Conservation (phyloP, 1,139 yeast species). For the Yamadazyma sp. region DNA sequence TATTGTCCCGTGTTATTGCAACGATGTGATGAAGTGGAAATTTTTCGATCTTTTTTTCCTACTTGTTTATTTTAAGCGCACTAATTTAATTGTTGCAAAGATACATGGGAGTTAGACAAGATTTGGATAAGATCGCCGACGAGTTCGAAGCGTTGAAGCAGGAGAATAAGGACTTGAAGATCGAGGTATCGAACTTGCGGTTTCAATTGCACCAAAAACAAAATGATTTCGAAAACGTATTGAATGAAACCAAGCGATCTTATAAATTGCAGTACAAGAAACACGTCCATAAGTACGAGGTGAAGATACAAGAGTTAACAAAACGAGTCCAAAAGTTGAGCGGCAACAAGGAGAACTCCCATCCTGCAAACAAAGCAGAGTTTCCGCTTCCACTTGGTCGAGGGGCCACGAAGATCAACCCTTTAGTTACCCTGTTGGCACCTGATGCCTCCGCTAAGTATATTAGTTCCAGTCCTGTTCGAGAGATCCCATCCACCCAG, state of each 20-base stretch:
- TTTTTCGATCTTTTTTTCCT: slow-evolving; percentile 2
- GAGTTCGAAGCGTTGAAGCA: slow-evolving; percentile 10
- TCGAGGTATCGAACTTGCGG: slow-evolving; percentile 3
- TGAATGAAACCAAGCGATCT: slow-evolving; percentile 12
- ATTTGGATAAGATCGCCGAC: slow-evolving; percentile 9
- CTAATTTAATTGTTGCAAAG: not conserved
- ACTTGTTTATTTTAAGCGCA: slow-evolving; percentile 2
- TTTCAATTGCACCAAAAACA: slow-evolving; percentile 6
- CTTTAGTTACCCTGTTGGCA: not conserved
- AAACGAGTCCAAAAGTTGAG: not conserved
- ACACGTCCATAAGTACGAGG: slow-evolving; percentile 14
- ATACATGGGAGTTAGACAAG: slow-evolving; percentile 3
- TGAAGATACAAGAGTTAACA: slow-evolving; percentile 12
- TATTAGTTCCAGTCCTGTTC: slow-evolving; percentile 9
- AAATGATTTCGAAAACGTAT: slow-evolving; percentile 8
- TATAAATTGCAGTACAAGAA: slow-evolving; percentile 14
- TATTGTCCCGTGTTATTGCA: slow-evolving; percentile 14
- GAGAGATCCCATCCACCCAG: slow-evolving; percentile 10
- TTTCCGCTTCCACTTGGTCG: slow-evolving; percentile 4
- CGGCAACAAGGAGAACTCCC: slow-evolving; percentile 6
- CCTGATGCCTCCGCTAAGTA: not conserved
- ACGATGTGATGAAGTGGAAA: slow-evolving; percentile 7
- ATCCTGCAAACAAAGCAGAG: slow-evolving; percentile 17
- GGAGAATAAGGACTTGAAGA: slow-evolving; percentile 12
- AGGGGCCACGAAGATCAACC: not conserved